Conservation (phyloP, 2,329 filamentous ascomycete species). For the Neonectria ditissima region DNA sequence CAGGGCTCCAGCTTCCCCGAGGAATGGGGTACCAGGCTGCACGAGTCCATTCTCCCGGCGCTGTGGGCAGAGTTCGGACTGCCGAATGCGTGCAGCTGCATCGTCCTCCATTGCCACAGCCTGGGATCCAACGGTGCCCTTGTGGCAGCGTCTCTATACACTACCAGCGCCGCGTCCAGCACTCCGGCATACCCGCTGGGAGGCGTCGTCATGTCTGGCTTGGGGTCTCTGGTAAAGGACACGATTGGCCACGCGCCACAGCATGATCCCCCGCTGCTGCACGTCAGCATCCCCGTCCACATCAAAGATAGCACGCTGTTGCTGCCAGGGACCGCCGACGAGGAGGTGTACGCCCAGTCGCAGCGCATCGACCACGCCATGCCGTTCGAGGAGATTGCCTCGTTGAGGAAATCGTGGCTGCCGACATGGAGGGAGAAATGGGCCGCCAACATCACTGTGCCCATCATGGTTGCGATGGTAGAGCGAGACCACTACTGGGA, state of each 20-base stretch:
- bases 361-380: slow-evolving; percentile 32
- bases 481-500: slow-evolving; percentile 34
- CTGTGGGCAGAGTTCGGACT: slow-evolving; percentile 33
- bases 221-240: slow-evolving; percentile 31
- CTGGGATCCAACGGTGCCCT: slow-evolving; percentile 34
- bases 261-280: slow-evolving; percentile 22
- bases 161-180: neutral
- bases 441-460: slow-evolving; percentile 25
- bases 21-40: slow-evolving; percentile 31
- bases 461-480: slow-evolving; percentile 34
- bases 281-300: slow-evolving; percentile 31
- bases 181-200: slow-evolving; percentile 30
- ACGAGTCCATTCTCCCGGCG: slow-evolving; percentile 33
- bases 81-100: slow-evolving; percentile 31
- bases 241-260: slow-evolving; percentile 24
- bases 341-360: slow-evolving; percentile 31
- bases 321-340: slow-evolving; percentile 32
- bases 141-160: slow-evolving; percentile 33
- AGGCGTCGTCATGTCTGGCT: slow-evolving; percentile 33
- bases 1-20: slow-evolving; percentile 35
- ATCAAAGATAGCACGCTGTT: slow-evolving; percentile 36
- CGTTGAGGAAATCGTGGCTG: slow-evolving; percentile 30
- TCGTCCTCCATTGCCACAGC: slow-evolving; percentile 36
- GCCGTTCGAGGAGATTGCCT: slow-evolving; percentile 33
- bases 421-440: slow-evolving; percentile 35